Evolutionary conservation across 1,284 basidiomycete species (phyloP), one percentile per base, ranked within the genome.

Genomic region (Apiotrichum montevideense): DNA sequence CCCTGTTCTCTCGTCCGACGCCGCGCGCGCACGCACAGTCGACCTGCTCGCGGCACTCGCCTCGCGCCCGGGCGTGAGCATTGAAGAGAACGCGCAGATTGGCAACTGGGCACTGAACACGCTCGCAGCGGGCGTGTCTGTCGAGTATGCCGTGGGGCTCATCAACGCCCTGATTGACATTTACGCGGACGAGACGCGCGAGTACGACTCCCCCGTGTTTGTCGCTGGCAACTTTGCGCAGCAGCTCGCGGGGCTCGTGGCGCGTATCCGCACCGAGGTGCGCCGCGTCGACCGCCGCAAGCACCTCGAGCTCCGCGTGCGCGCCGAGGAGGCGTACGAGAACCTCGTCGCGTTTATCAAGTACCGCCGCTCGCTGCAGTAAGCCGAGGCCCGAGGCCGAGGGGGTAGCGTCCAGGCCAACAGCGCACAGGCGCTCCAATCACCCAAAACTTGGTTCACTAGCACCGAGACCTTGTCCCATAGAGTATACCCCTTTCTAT

Each of bases 131-230:
- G 73, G 75, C 52, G 62, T 74, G 33, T 69, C 73, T 32, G 81
- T 85, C 2, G 93, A 97, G 69, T 80, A 86, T 0, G 79, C 88
- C 55, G 80, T 97, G 15, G 90, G 95, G 66, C 84, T 85, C 0
- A 78, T 86, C 35, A 93, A 95, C 40, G 89, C 88, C 33, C 75
- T 98, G 49, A 90, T 98, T 63, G 95, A 98, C 73, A 87, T 95
- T 51, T 98, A 90, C 74, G 90, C 93, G 2, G 95, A 98, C 77
- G 96, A 98, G 75, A 82, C 78, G 8, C 76, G 84, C 50, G 81
- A 85, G 0, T 96, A 89, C 73, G 94, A 98, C 74, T 66, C 82
- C 56, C 87, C 86, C 63, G 80, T 79, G 10, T 98, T 97, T 78
- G 80, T 84, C 14, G 71, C 83, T 46, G 81, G 63, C 72, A 82